Percentiles rank a stretch among this genome's conserved stretches.
Evolutionary conservation across 1,284 basidiomycete species (phyloP).

Genomic region (Sanghuangporus weigelae): DNA sequence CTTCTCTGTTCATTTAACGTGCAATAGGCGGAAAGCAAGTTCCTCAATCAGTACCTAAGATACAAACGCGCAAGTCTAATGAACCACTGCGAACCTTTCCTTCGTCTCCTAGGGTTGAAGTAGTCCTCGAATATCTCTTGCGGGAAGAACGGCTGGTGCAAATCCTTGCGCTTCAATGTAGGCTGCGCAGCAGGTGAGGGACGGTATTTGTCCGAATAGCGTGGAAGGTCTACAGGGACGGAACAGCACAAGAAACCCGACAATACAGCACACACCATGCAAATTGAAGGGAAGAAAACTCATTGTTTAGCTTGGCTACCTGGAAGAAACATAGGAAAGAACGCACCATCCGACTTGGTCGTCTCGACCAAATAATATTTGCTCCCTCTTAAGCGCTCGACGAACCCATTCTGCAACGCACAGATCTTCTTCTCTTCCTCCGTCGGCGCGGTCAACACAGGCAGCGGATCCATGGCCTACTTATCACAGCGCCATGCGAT

Average conservation of each 20-base stretch:
- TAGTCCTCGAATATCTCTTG: slow-evolving; percentile 68
- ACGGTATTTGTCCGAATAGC: slow-evolving; percentile 78
- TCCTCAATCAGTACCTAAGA: neutral
- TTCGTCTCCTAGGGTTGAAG: slow-evolving; percentile 68
- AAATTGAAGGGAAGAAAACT: neutral
- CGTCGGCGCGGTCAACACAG: slow-evolving; percentile 58
- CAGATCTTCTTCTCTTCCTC: slow-evolving; percentile 59
- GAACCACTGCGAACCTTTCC: slow-evolving; percentile 39
- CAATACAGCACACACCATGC: neutral
- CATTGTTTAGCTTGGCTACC: neutral
- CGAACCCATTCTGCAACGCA: slow-evolving; percentile 62
- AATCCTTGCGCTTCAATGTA: slow-evolving; percentile 57
- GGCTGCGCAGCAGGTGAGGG: slow-evolving; percentile 55
- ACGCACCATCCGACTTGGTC: slow-evolving; percentile 57
- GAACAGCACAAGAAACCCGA: neutral
- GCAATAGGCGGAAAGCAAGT: neutral
- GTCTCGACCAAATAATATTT: slow-evolving; percentile 70
- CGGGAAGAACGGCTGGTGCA: slow-evolving; percentile 74
- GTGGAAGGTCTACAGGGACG: slow-evolving; percentile 49
- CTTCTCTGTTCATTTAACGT: slow-evolving; percentile 25
- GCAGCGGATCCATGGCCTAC: slow-evolving; percentile 53
- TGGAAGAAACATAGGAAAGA: slow-evolving; percentile 6
- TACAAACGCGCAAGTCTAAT: neutral
- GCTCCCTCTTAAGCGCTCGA: slow-evolving; percentile 55
- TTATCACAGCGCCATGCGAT: slow-evolving; percentile 15